A percentile compares a stretch with the other conserved stretches of the same genome.
These are phyloP conservation scores for Pestalotiopsis sp. DNA, from an alignment of 2,329 filamentous ascomycete species.

Conservation along the genomic window DNA sequence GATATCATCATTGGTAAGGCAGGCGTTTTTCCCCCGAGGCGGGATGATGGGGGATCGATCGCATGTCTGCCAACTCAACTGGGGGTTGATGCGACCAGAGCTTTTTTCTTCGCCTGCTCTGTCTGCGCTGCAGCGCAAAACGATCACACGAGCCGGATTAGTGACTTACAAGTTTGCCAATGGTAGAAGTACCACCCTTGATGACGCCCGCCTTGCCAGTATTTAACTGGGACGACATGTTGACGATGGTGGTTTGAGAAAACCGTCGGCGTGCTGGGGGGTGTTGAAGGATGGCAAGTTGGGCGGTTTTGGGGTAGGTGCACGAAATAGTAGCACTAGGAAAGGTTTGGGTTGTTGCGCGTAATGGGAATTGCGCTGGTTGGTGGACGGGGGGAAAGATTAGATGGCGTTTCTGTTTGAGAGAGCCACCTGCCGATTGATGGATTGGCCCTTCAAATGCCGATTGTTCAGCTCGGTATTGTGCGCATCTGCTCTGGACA, in stretches of 20 bases:
- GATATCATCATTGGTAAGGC: background rate
- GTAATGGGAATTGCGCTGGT: background rate
- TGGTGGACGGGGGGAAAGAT: background rate
- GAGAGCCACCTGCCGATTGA: background rate
- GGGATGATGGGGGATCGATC: background rate
- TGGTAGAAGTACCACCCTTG: conserved; percentile 53
- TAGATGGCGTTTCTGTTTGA: background rate
- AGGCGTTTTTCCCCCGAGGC: background rate
- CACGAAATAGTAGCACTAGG: background rate
- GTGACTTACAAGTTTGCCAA: conserved; percentile 62
- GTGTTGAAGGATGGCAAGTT: conserved; percentile 11
- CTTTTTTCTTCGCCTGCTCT: background rate
- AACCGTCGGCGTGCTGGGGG: conserved; percentile 2
- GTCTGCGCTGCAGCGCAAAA: background rate
- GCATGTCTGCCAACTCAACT: background rate
- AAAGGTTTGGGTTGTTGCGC: conserved; percentile 1
- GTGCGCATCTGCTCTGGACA: background rate
- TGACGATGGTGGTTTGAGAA: background rate
- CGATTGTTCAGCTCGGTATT: background rate
- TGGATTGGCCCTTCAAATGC: background rate
- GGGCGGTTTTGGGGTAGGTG: conserved; percentile 4
- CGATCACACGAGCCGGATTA: background rate
- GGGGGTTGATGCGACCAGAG: conserved; percentile 3
- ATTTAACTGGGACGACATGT: conserved; percentile 23
- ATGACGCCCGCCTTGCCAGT: conserved; percentile 62